Evolutionary conservation across 192 early-diverging fungal genomes (phyloP).

Genomic region (Kickxella alabastrina): DNA sequence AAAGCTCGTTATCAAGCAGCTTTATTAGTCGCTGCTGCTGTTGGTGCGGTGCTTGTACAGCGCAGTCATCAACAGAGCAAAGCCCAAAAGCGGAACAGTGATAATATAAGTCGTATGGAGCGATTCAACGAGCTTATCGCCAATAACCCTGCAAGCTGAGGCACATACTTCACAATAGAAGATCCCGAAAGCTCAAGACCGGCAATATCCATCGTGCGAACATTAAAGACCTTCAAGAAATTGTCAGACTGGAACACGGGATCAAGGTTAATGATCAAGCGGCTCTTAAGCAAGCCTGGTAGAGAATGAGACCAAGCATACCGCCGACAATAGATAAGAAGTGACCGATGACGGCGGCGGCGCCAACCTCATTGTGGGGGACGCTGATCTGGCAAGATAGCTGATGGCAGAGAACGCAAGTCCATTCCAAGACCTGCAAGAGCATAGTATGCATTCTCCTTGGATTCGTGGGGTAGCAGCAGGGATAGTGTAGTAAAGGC

Average conservation of each 20-base stretch:
- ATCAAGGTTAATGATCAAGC: slow-evolving; percentile 27
- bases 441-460: slow-evolving; percentile 39
- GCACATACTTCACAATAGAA: slow-evolving; percentile 22
- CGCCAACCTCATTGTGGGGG: slow-evolving; percentile 23
- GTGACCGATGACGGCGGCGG: slow-evolving; percentile 35
- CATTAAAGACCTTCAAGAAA: slow-evolving; percentile 23
- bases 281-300: slow-evolving; percentile 47
- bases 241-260: slow-evolving; percentile 23
- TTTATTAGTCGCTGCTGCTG: too few species aligned
- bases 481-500: slow-evolving; percentile 40
- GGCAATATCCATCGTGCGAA: slow-evolving; percentile 42
- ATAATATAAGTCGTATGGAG: slow-evolving; percentile 39
- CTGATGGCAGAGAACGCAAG: slow-evolving; percentile 27
- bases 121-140: slow-evolving; percentile 20
- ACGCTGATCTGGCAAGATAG: slow-evolving; percentile 40
- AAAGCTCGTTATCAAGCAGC: too few species aligned
- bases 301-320: slow-evolving; percentile 46
- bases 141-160: slow-evolving; percentile 18
- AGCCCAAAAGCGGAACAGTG: slow-evolving; percentile 36
- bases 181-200: slow-evolving; percentile 28
- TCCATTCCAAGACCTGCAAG: slow-evolving; percentile 34
- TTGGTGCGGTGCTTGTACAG: slow-evolving; percentile 31
- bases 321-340: slow-evolving; percentile 48
- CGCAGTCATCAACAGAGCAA: slow-evolving; percentile 27
- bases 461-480: slow-evolving; percentile 11